phyloP scores from a whole-genome alignment of 139 green algal genomes.

The Chlorella sorokiniana region DNA sequence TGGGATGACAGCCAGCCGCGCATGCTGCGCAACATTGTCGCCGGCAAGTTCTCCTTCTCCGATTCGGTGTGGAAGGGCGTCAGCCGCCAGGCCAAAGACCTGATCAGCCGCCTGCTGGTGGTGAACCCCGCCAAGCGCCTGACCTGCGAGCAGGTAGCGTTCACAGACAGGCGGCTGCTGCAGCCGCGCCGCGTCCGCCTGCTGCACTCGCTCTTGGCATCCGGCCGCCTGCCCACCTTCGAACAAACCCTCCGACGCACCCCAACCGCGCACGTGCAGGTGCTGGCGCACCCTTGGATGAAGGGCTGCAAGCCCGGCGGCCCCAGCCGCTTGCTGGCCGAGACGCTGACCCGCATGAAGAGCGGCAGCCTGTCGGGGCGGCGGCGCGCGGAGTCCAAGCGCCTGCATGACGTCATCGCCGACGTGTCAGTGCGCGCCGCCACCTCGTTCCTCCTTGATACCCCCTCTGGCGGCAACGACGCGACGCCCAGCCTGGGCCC shows the following conservation, averaged over 20 bases:
- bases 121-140: slow-evolving; percentile 68
- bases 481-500: no score
- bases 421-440: not conserved
- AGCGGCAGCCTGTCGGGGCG: not conserved
- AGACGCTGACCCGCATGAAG: not conserved
- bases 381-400: not conserved
- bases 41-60: slow-evolving; percentile 72
- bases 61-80: slow-evolving; percentile 83
- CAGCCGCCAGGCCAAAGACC: slow-evolving; percentile 37
- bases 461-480: no score
- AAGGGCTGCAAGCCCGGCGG: no score
- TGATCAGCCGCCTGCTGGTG: slow-evolving; percentile 37
- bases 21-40: slow-evolving; percentile 83
- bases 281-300: not conserved
- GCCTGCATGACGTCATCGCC: not conserved
- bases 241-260: no score
- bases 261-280: not conserved
- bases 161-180: no score
- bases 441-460: not conserved
- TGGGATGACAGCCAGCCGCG: slow-evolving; percentile 80
- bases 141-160: slow-evolving; percentile 45
- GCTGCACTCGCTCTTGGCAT: no score
- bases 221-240: no score
- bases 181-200: no score
- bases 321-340: no score